Evolutionary conservation across 805 yeast genomes (phyloP).

Genomic region (Trichomonascus vanleenenianus): DNA sequence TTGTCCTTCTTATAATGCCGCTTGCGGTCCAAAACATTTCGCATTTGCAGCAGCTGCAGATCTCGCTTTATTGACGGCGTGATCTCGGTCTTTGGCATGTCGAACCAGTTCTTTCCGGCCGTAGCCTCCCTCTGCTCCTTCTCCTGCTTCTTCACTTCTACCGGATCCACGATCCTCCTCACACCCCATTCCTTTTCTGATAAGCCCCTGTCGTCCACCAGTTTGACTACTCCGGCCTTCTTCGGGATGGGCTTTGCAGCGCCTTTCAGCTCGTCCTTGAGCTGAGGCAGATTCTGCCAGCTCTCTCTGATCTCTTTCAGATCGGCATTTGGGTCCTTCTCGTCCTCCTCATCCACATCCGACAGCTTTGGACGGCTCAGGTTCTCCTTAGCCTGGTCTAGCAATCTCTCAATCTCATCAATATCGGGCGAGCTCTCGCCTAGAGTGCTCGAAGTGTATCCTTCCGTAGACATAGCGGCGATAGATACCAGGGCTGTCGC

Average conservation of each 20-base stretch:
- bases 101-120: conserved; percentile 69
- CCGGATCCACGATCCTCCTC: conserved; percentile 26
- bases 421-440: background rate
- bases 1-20: conserved; percentile 88
- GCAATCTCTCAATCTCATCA: background rate
- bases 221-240: background rate
- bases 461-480: no score
- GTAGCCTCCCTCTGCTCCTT: conserved; percentile 24
- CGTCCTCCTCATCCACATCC: background rate
- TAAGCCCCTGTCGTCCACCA: background rate
- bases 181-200: background rate
- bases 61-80: conserved; percentile 72
- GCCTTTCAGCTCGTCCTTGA: background rate
- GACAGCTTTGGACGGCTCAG: background rate
- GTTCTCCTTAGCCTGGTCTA: background rate
- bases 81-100: conserved; percentile 66
- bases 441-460: no score
- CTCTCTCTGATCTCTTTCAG: background rate
- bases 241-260: background rate
- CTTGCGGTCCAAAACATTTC: conserved; percentile 91
- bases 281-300: background rate
- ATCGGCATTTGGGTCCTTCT: background rate
- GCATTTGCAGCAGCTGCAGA: conserved; percentile 66
- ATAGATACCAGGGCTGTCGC: no score
- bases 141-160: conserved; percentile 22